Evolutionary conservation across 306 rosid genomes (phyloP).

Genomic region (Quercus ilex): DNA sequence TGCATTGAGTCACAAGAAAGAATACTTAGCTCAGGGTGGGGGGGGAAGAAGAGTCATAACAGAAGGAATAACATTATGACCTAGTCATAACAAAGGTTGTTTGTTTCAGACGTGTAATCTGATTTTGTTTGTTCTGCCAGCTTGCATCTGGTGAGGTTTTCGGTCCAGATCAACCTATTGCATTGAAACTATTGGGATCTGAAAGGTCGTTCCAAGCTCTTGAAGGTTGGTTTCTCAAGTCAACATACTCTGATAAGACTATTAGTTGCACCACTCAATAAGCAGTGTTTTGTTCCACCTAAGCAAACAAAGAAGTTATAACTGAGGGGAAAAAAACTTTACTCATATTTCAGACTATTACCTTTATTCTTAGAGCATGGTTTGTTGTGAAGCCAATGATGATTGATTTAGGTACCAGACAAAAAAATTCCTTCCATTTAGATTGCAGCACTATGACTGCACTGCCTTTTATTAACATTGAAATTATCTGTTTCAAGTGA

Average conservation of each 20-base stretch:
- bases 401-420: no score
- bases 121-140: constrained; percentile 43
- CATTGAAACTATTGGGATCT: constrained; percentile 88
- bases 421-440: background rate
- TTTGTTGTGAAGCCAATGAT: background rate
- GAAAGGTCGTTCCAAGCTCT: constrained; percentile 89
- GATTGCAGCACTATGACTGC: background rate
- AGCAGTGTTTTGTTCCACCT: background rate
- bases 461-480: no score
- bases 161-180: constrained; percentile 89
- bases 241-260: background rate
- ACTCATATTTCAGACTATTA: background rate
- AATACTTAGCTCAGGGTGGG: background rate
- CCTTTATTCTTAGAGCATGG: background rate
- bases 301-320: background rate
- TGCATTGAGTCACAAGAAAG: background rate
- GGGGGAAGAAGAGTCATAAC: background rate
- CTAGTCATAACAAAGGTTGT: background rate
- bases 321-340: background rate
- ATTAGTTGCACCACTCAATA: background rate
- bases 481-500: background rate
- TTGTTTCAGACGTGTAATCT: constrained; percentile 15
- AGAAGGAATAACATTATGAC: background rate
- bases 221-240: constrained; percentile 61
- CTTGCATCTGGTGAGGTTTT: constrained; percentile 96